Base-by-base conservation (phyloP, 2,329 filamentous ascomycete species). In the Fusarium kyushuense region DNA sequence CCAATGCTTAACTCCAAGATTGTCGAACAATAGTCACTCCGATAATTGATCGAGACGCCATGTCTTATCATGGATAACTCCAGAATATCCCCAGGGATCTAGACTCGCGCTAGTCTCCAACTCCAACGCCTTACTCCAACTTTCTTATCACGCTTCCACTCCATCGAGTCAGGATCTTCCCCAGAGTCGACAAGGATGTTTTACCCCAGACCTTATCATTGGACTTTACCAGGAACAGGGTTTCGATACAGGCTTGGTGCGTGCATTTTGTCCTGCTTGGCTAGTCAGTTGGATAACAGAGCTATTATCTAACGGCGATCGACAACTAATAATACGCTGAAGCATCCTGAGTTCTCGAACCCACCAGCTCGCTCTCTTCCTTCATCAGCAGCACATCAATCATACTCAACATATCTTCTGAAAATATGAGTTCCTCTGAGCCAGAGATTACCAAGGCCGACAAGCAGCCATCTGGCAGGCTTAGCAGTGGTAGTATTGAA, bases 21-120 rank as follows among this genome's bases (percentile, higher is more conserved):
- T 5, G n/a, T 41, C 13, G 45, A 17, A 60, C 36, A 46, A 46
- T 29, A 35, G 41, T 29, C 21, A 59, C 5, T 40, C 53, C 23
- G 29, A 59, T 49, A 54, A 54, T 27, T n/a, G 54, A 42, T 40
- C 16, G 46, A 52, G 58, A 56, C 14, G 17, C 23, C 3, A 30
- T 13, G 29, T 42, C 27, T 7, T 62, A 61, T 61, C 40, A 62
- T 54, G 46, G 56, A 40, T 54, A 54, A 69, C 86, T 82, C 51
- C 40, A 54, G 7, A 30, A 35, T 33, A 52, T 59, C 32, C 16
- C 32, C 46, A 33, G 33, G 29, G 3, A 19, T 14, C 23, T 25
- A 53, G 8, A 17, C 12, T 1, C 8, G 17, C 55, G 33, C 58
- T 62, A 62, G 56, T 46, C 58, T 62, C 58, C 55, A 62, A 62